phyloP scores from a whole-genome alignment of 345 rosid species.

The Ceriops decandra region DNA sequence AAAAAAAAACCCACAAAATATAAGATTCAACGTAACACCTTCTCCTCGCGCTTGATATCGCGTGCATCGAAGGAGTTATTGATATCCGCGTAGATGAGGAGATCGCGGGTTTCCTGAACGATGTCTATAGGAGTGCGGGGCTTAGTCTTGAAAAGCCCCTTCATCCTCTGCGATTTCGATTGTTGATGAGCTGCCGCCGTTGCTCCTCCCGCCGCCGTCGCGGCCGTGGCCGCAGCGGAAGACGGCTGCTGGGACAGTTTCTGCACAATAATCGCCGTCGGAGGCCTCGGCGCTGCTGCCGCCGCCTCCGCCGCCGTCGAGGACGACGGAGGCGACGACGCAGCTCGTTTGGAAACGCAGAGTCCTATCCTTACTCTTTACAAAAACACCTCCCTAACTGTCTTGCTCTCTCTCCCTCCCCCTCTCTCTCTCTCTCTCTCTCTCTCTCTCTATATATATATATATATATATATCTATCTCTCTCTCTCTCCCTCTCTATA shows the following conservation, averaged over 20 bases:
- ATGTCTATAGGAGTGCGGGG: slow-evolving; percentile 81
- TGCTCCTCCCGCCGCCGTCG: neutral
- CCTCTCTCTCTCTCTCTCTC: too few species aligned
- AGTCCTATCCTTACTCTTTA: slow-evolving; percentile 23
- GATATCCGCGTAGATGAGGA: slow-evolving; percentile 49
- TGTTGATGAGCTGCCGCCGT: neutral
- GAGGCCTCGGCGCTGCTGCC: slow-evolving; percentile 23
- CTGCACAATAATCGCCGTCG: slow-evolving; percentile 12
- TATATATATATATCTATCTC: too few species aligned
- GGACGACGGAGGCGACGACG: neutral
- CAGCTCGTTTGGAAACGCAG: slow-evolving; percentile 25
- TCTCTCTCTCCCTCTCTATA: too few species aligned
- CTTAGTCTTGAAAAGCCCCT: slow-evolving; percentile 82
- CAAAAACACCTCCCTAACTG: neutral
- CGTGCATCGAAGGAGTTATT: slow-evolving; percentile 26
- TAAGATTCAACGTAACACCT: slow-evolving; percentile 19
- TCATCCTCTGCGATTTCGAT: slow-evolving; percentile 49
- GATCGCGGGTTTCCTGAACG: slow-evolving; percentile 87
- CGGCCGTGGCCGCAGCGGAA: neutral
- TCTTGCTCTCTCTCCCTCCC: neutral
- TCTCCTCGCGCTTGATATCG: slow-evolving; percentile 46
- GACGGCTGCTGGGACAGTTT: slow-evolving; percentile 19
- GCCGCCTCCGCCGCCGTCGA: slow-evolving; percentile 4
- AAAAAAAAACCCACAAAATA: neutral
- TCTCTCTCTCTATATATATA: too few species aligned